These are phyloP conservation scores for Neurospora sp. DNA, from an alignment of 495 filamentous ascomycete species.

Conservation along the genomic window DNA sequence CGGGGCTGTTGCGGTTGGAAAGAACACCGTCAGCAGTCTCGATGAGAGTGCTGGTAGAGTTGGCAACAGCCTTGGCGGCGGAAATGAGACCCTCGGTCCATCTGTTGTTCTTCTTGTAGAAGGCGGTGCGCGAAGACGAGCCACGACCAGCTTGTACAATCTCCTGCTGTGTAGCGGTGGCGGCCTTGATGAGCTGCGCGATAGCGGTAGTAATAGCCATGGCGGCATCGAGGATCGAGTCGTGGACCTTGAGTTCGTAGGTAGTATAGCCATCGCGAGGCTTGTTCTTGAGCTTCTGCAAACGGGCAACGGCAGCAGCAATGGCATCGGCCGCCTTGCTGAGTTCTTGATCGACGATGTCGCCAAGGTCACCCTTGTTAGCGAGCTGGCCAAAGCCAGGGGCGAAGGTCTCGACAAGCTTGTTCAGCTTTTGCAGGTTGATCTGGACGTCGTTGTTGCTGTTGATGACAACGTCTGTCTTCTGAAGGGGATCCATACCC, in stretches of 20 bases:
- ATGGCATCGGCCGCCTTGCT: constrained; percentile 93
- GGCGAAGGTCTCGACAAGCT: constrained; percentile 81
- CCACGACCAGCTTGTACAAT: constrained; percentile 94
- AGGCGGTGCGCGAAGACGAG: constrained; percentile 78
- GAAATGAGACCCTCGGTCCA: constrained; percentile 98
- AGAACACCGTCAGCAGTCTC: constrained; percentile 97
- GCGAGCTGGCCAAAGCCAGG: constrained; percentile 72
- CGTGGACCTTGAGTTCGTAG: constrained; percentile 90
- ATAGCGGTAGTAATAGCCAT: constrained; percentile 96
- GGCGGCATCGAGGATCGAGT: constrained; percentile 86
- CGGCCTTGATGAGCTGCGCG: constrained; percentile 89
- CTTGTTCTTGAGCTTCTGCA: constrained; percentile 88
- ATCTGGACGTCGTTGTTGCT: constrained; percentile 90
- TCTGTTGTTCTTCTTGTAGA: constrained; percentile 97
- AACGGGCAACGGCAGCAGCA: constrained; percentile 75
- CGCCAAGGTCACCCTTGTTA: constrained; percentile 78
- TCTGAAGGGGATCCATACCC: constrained; percentile 73
- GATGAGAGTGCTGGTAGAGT: constrained; percentile 86
- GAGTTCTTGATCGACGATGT: constrained; percentile 85
- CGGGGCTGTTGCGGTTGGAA: constrained; percentile 77
- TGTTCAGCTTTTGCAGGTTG: constrained; percentile 81
- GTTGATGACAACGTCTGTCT: constrained; percentile 93
- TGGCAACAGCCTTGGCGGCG: constrained; percentile 89
- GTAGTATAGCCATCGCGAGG: constrained; percentile 90
- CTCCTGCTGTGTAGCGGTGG: constrained; percentile 87